Evolutionary conservation across 352 stramenopile species (phyloP), one percentile per base, ranked within the genome.

Genomic region (Globisporangium nunn): DNA sequence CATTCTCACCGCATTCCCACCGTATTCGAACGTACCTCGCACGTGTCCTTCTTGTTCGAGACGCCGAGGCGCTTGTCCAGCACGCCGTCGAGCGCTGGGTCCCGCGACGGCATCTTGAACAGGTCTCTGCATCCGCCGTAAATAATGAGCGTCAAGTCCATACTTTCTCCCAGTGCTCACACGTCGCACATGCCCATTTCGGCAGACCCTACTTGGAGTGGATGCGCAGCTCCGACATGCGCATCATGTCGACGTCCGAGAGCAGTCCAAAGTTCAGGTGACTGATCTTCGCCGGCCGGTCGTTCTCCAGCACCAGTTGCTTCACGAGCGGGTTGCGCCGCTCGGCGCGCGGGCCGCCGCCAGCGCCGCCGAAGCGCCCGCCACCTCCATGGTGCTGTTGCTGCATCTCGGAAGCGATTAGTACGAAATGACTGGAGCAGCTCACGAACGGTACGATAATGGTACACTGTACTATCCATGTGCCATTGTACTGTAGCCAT

Each of bases 211-310:
- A 85, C 68, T 91, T 93, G 52, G 75, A 91, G 55, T 87, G 74
- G 51, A 98, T 89, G 66, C 96, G 92, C 58, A 99, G 90, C 72
- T 99, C 95, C 14, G 93, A 87, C 52, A 98, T 76, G 37, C 88
- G 92, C 72, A 98, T 95, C 87, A 99, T 98, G 65, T 99, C 94
- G 14, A 94, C 74, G 43, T 96, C 82, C 6, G 91, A 98, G 39
- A 99, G 85, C 43, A 99, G 74, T 6, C 96, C 95, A 72, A 99
- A 99, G 79, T 98, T 97, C 54, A 99, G 78, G 70, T 98, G 93
- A 52, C 85, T 96, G 69, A 99, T 99, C 72, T 98, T 96, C 52
- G 81, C 81, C n/a, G 85, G 85, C 1, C 82, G 82, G 68, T 91
- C 85, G 59, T 94, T 94, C 67, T 94, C 85, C 17, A 93, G 75